phyloP scores from a whole-genome alignment of 768 basidiomycete genomes.

The Hericium coralloides region DNA sequence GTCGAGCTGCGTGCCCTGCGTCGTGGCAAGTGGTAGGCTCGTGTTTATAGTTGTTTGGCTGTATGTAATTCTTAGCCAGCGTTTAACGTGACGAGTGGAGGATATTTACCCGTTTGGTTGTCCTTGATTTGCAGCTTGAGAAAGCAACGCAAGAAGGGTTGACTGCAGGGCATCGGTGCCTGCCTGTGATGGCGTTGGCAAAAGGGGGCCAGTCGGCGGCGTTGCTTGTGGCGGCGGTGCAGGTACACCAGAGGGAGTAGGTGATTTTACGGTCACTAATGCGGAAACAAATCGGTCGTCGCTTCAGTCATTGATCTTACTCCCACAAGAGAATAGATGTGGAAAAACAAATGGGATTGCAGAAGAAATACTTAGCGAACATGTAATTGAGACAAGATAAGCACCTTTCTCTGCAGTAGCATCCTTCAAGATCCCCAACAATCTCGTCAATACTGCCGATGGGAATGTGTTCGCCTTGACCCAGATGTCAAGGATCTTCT shows the following conservation, averaged over 20 bases:
- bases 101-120: neutral
- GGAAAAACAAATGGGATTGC: slow-evolving; percentile 58
- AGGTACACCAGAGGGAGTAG: slow-evolving; percentile 4
- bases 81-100: too few relatives aligned
- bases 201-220: slow-evolving; percentile 14
- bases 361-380: slow-evolving; percentile 78
- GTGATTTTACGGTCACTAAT: slow-evolving; percentile 12
- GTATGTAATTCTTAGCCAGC: neutral
- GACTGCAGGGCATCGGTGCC: slow-evolving; percentile 39
- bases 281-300: slow-evolving; percentile 36
- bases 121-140: slow-evolving; percentile 45
- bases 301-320: slow-evolving; percentile 64
- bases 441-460: slow-evolving; percentile 56
- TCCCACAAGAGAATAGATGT: slow-evolving; percentile 35
- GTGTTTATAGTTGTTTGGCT: slow-evolving; percentile 62
- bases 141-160: slow-evolving; percentile 59
- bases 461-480: slow-evolving; percentile 87
- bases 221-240: slow-evolving; percentile 1
- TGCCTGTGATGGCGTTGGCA: too few relatives aligned
- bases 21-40: slow-evolving; percentile 20
- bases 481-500: slow-evolving; percentile 98
- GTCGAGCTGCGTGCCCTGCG: slow-evolving; percentile 31
- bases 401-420: slow-evolving; percentile 64
- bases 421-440: slow-evolving; percentile 60
- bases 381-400: slow-evolving; percentile 54